These are phyloP conservation scores for Fusarium metavorans DNA, from an alignment of 2,329 filamentous ascomycete genomes.

Conservation along the genomic window DNA sequence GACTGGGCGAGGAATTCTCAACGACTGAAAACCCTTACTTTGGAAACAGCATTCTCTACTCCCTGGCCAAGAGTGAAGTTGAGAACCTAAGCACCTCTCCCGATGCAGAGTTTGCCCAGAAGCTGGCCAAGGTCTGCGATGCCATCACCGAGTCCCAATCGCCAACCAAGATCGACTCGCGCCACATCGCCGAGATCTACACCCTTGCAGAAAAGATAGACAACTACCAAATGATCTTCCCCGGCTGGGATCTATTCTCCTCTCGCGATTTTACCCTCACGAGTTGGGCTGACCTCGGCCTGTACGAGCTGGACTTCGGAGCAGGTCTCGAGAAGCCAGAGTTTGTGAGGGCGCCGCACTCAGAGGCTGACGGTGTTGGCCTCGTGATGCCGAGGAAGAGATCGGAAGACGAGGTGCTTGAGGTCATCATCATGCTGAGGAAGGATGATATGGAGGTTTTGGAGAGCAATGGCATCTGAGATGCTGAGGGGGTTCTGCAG, in stretches of 20 bases:
- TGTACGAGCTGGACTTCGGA: conserved; percentile 12
- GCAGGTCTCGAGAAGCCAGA: conserved; percentile 1
- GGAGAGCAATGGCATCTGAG: neutral
- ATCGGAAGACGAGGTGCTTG: neutral
- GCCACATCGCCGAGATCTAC: conserved; percentile 14
- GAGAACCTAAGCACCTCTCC: neutral
- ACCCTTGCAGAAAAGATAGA: neutral
- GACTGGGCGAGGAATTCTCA: neutral
- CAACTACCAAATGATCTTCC: conserved; percentile 15
- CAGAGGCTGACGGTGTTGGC: conserved; percentile 14
- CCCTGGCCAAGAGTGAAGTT: neutral
- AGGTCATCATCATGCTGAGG: conserved; percentile 19
- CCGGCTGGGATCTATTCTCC: conserved; percentile 17
- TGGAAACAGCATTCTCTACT: conserved; percentile 14
- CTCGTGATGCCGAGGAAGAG: conserved; percentile 16
- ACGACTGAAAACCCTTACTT: conserved; percentile 3
- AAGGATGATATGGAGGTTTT: conserved; percentile 14
- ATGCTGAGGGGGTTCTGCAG: neutral
- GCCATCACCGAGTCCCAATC: conserved; percentile 3
- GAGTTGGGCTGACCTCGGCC: conserved; percentile 17
- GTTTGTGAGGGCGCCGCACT: conserved; percentile 6
- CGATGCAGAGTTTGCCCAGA: neutral
- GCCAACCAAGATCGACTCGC: neutral
- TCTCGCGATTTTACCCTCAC: conserved; percentile 15
- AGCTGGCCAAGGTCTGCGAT: neutral